Conservation (phyloP, 2,329 filamentous ascomycete genomes). For the Seiridium unicorne region DNA sequence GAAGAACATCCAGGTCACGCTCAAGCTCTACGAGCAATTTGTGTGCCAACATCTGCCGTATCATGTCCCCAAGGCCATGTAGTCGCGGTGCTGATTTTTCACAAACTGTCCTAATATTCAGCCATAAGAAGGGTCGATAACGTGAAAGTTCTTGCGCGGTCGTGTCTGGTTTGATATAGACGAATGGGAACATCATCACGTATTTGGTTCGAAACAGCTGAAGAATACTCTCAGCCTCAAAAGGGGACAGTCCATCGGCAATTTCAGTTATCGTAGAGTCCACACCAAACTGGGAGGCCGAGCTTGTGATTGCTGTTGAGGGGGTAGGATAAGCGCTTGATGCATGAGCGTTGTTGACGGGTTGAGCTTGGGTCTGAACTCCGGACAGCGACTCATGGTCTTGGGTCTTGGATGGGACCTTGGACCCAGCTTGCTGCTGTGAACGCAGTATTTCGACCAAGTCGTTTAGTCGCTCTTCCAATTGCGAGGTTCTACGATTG, state of each 20-base stretch:
- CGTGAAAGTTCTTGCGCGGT: slow-evolving; percentile 20
- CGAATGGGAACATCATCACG: slow-evolving; percentile 24
- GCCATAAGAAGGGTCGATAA: slow-evolving; percentile 43
- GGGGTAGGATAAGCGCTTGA: background rate
- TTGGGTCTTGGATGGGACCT: background rate
- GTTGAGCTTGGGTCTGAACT: background rate
- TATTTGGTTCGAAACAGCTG: slow-evolving; percentile 19
- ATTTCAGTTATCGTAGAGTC: background rate
- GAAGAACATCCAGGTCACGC: slow-evolving; percentile 48
- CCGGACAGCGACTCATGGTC: background rate
- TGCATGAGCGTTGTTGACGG: background rate
- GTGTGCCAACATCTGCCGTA: slow-evolving; percentile 42
- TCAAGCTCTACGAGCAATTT: slow-evolving; percentile 46
- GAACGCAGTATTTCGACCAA: slow-evolving; percentile 26
- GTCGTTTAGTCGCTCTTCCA: slow-evolving; percentile 26
- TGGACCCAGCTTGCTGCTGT: slow-evolving; percentile 2
- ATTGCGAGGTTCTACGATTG: slow-evolving; percentile 15
- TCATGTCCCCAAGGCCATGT: slow-evolving; percentile 34
- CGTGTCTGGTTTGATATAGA: slow-evolving; percentile 22
- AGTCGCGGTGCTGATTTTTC: slow-evolving; percentile 41
- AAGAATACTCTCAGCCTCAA: slow-evolving; percentile 23
- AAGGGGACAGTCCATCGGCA: slow-evolving; percentile 13
- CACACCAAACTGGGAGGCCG: background rate
- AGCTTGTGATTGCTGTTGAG: background rate
- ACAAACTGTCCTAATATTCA: slow-evolving; percentile 46